A percentile compares a stretch with the other conserved stretches of the same genome.
Conservation (phyloP, 2,329 filamentous ascomycete species). For the Trichoderma aggressivum region DNA sequence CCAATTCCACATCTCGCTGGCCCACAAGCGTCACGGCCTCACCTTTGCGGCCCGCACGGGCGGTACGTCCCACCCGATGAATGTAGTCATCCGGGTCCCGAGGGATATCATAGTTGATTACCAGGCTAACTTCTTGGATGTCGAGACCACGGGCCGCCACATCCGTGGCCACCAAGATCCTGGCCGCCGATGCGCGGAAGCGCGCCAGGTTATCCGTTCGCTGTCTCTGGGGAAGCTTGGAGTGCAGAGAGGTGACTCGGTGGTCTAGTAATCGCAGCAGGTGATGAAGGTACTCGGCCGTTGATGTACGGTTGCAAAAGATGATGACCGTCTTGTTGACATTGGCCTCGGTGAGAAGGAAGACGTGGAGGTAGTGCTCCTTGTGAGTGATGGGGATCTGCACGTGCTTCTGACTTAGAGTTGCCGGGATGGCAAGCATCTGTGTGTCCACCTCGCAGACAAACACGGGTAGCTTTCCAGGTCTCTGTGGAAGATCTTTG, state of each 20-base stretch:
- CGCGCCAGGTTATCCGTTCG: constrained; percentile 83
- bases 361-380: constrained; percentile 89
- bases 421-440: constrained; percentile 72
- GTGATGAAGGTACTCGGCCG: constrained; percentile 85
- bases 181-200: constrained; percentile 84
- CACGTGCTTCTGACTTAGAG: constrained; percentile 79
- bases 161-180: constrained; percentile 91
- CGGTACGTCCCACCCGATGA: constrained; percentile 91
- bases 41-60: constrained; percentile 81
- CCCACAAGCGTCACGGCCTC: constrained; percentile 85
- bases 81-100: constrained; percentile 98
- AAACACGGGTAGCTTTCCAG: constrained; percentile 73
- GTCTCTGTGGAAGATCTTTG: constrained; percentile 69
- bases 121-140: constrained; percentile 85
- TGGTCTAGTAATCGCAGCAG: constrained; percentile 81
- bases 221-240: constrained; percentile 77
- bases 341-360: constrained; percentile 77
- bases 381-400: constrained; percentile 88
- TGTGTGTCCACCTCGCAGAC: constrained; percentile 83
- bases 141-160: constrained; percentile 92
- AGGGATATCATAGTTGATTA: constrained; percentile 94
- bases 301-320: constrained; percentile 89
- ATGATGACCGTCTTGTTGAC: constrained; percentile 76
- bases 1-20: constrained; percentile 84
- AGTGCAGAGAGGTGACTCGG: constrained; percentile 88